Conservation (phyloP, 139 green algal genomes). For the Chlorella sp. region DNA sequence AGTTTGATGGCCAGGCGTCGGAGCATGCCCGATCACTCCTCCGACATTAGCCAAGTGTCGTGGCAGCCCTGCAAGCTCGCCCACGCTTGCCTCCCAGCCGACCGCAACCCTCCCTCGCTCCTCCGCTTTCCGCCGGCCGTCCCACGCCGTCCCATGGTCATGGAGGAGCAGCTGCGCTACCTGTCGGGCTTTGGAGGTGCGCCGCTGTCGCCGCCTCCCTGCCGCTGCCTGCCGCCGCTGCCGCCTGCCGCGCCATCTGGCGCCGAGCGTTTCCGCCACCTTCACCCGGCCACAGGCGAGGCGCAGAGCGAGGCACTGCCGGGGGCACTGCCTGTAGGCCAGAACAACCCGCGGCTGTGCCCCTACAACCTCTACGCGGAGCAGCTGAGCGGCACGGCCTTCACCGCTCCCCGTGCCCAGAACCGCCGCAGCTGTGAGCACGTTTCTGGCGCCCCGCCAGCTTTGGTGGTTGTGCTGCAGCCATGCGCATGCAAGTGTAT, state of each 20-base stretch:
- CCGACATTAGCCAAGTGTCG: no score
- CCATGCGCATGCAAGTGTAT: no score
- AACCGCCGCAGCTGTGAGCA: slow-evolving; percentile 76
- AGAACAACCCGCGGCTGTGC: slow-evolving; percentile 91
- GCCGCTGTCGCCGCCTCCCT: not conserved
- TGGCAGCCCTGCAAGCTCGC: no score
- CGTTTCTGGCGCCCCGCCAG: no score
- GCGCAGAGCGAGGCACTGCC: slow-evolving; percentile 86
- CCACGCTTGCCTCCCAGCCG: not conserved
- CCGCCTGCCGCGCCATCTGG: not conserved
- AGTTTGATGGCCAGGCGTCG: no score
- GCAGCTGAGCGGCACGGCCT: slow-evolving; percentile 92
- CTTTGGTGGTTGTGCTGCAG: no score
- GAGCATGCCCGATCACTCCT: no score
- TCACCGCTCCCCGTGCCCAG: slow-evolving; percentile 85
- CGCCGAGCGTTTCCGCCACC: not conserved
- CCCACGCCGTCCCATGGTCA: not conserved
- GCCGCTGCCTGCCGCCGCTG: not conserved
- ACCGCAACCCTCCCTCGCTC: not conserved
- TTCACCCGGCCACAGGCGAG: slow-evolving; percentile 38
- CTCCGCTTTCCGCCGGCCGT: no score
- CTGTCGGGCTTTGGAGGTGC: slow-evolving; percentile 61
- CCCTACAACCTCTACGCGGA: slow-evolving; percentile 93
- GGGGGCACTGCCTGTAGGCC: slow-evolving; percentile 75
- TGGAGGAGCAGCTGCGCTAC: slow-evolving; percentile 45